Conservation (phyloP, 1,139 yeast species). For the Ashbya aceris region DNA sequence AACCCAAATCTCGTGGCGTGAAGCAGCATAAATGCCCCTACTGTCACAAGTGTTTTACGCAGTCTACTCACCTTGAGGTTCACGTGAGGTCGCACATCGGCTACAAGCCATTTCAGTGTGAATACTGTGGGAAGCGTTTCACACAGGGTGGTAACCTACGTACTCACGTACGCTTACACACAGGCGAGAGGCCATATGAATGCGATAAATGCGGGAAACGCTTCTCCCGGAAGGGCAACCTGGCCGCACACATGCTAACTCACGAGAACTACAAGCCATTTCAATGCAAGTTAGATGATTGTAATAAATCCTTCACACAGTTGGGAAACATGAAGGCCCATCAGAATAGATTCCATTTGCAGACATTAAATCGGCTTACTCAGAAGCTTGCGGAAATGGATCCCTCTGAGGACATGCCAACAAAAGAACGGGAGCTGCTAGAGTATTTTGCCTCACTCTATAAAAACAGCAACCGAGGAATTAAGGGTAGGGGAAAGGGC, state of each 20-base stretch:
- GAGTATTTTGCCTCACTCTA: constrained; percentile 72
- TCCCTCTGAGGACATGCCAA: constrained; percentile 40
- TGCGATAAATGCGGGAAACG: constrained; percentile 66
- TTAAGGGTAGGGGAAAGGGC: constrained; percentile 77
- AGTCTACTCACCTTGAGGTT: constrained; percentile 69
- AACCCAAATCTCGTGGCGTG: constrained; percentile 41
- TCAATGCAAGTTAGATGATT: constrained; percentile 69
- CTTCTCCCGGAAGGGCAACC: constrained; percentile 82
- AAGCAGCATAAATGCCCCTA: constrained; percentile 65
- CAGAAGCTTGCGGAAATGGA: constrained; percentile 49
- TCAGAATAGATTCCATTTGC: constrained; percentile 79
- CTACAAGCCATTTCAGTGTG: constrained; percentile 69
- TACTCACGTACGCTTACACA: constrained; percentile 79
- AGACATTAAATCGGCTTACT: constrained; percentile 58
- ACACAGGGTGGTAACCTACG: constrained; percentile 90
- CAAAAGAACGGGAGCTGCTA: constrained; percentile 57
- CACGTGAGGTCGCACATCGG: constrained; percentile 75
- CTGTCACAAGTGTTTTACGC: constrained; percentile 62
- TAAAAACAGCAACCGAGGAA: constrained; percentile 83
- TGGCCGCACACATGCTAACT: constrained; percentile 76
- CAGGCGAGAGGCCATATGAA: constrained; percentile 82
- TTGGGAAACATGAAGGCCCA: constrained; percentile 89
- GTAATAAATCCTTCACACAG: constrained; percentile 83
- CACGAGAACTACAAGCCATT: constrained; percentile 75
- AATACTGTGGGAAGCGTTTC: constrained; percentile 69